Percentiles rank a stretch among this genome's conserved stretches.
Evolutionary conservation across 2,329 filamentous ascomycete genomes (phyloP).

Genomic region (Zopfia rhizophila): DNA sequence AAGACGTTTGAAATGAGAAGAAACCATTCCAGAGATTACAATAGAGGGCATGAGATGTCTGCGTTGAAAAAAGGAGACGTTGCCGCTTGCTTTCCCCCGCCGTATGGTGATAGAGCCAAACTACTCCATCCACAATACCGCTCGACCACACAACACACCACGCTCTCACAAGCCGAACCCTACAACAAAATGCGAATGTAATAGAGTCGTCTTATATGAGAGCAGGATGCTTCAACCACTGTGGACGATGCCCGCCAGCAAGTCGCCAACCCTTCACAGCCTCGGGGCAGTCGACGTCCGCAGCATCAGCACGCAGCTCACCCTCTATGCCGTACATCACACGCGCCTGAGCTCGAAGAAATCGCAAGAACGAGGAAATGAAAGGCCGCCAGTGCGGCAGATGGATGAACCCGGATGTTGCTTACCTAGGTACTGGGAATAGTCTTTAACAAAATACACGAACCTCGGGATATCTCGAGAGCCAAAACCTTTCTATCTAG

Average conservation of each 20-base stretch:
- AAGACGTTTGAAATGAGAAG: too few relatives aligned
- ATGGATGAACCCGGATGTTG: too few relatives aligned
- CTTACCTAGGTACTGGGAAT: constrained; percentile 45
- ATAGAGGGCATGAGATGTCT: constrained; percentile 4
- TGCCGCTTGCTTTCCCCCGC: constrained; percentile 5
- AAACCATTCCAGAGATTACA: too few relatives aligned
- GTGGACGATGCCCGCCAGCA: too few relatives aligned
- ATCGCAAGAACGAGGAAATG: constrained; percentile 1
- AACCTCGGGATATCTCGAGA: constrained; percentile 37
- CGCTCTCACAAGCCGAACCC: neutral
- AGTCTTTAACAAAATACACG: constrained; percentile 36
- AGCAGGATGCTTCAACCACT: too few relatives aligned
- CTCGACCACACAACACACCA: constrained; percentile 4
- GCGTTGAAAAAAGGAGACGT: constrained; percentile 7
- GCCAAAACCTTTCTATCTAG: constrained; percentile 45
- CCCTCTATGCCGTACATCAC: too few relatives aligned
- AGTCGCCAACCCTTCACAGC: too few relatives aligned
- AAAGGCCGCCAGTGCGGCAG: too few relatives aligned
- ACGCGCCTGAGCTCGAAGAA: neutral
- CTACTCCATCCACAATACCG: constrained; percentile 1
- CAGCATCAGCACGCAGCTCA: too few relatives aligned
- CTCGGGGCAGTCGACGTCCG: too few relatives aligned
- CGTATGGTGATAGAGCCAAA: neutral
- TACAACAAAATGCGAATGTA: too few relatives aligned
- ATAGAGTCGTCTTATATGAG: too few relatives aligned